Evolutionary conservation across 2,329 filamentous ascomycete genomes (phyloP), one percentile per base, ranked within the genome.

Genomic region (Colletotrichum melonis): DNA sequence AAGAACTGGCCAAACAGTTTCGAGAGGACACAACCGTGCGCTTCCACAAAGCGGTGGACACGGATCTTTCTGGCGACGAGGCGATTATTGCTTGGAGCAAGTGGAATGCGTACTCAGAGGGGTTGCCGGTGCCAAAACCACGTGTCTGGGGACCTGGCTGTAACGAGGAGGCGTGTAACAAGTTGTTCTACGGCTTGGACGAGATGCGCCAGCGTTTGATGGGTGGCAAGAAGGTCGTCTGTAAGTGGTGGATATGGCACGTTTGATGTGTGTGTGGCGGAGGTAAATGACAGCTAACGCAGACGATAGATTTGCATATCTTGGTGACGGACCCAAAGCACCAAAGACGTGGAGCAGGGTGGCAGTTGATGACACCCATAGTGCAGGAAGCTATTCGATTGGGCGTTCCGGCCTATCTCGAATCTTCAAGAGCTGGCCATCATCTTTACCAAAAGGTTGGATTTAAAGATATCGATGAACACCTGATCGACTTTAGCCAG

Each of bases 251-350:
- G 30, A 49, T 6, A 46, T 35, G 24, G 16, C 49, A 16, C 38
- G 19, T 24, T 26, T 19, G 22, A n/a, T 42, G 42, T 8, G 46
- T 57, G 19, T 26, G 16, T 52, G 12, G 30, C 22, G n/a, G 26
- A 12, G 46, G 12, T 26, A 11, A 26, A 32, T 67, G 69, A 67
- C 62, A 35, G 22, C 68, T 67, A 60, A 72, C 64, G 57, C 30
- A 14, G 54, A 24, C 14, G 4, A 22, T 22, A 84, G 83, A 84
- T 66, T 75, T 85, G 3, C 81, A 82, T 59, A 77, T 82, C 1
- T 77, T 85, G 42, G 81, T 84, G 55, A 85, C 83, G 2, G 78
- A 83, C 58, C 79, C 82, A 1, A 78, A 79, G 16, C 81, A 83
- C 67, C 82, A 84, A 59, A 78, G 78, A 58, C 80, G 80, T 7